Percentiles rank a stretch among this genome's conserved stretches.
Conservation (phyloP, 257 asterid genomes). For the Solanum piurae region DNA sequence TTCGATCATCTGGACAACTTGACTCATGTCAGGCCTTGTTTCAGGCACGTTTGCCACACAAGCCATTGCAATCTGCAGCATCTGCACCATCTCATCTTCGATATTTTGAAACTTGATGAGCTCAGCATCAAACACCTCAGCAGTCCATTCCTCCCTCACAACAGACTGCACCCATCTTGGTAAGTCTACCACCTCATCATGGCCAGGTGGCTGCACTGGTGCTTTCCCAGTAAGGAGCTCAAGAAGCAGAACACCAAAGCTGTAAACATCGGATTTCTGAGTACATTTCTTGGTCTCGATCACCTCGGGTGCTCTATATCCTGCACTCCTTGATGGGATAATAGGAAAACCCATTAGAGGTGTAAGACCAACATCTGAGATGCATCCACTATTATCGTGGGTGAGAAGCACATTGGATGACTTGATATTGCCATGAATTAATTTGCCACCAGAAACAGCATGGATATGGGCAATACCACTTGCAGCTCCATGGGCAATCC, state of each 20-base stretch:
- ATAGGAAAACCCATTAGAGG: constrained; percentile 32
- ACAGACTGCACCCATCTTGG: constrained; percentile 70
- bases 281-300: constrained; percentile 32
- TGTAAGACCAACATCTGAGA: constrained; percentile 52
- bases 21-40: constrained; percentile 49
- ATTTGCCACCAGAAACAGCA: constrained; percentile 22
- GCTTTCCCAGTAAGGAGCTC: constrained; percentile 66
- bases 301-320: constrained; percentile 61
- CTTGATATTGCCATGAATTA: constrained; percentile 61
- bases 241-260: constrained; percentile 59
- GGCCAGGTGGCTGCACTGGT: constrained; percentile 37
- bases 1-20: constrained; percentile 47
- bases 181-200: constrained; percentile 42
- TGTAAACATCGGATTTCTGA: constrained; percentile 53
- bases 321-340: constrained; percentile 28
- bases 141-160: constrained; percentile 72
- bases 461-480: constrained; percentile 60
- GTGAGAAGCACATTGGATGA: constrained; percentile 51
- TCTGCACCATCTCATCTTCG: constrained; percentile 65
- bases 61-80: constrained; percentile 73
- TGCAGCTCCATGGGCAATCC: constrained; percentile 53
- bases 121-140: constrained; percentile 58
- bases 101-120: constrained; percentile 31
- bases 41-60: constrained; percentile 46
- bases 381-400: constrained; percentile 21